These are phyloP conservation scores for Colletotrichum sp. DNA, from an alignment of 2,329 filamentous ascomycete genomes.

Conservation along the genomic window DNA sequence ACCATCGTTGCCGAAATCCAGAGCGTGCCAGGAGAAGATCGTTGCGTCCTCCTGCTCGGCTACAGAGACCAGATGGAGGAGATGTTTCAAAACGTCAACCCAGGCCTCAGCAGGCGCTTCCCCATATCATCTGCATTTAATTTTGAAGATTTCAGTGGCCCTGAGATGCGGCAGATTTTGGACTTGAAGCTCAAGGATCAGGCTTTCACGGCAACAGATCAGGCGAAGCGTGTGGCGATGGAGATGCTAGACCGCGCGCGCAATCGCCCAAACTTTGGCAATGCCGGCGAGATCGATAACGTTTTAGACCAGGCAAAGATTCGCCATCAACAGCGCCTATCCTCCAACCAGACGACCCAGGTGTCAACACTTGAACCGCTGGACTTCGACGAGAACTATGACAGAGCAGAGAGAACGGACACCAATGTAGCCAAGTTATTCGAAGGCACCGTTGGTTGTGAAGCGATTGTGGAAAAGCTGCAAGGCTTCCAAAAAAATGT, in stretches of 20 bases:
- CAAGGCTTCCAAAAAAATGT: conserved; percentile 59
- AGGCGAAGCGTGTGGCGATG: conserved; percentile 58
- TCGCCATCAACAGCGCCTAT: conserved; percentile 21
- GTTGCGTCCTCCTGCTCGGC: conserved; percentile 73
- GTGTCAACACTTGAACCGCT: conserved; percentile 31
- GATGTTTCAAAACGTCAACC: conserved; percentile 79
- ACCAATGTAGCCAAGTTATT: conserved; percentile 62
- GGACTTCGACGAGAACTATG: conserved; percentile 66
- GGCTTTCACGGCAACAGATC: conserved; percentile 55
- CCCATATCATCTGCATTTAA: conserved; percentile 65
- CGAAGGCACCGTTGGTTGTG: conserved; percentile 61
- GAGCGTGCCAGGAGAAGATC: conserved; percentile 71
- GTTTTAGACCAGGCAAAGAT: conserved; percentile 51
- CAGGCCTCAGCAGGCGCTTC: conserved; percentile 71
- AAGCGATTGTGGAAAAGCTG: conserved; percentile 57
- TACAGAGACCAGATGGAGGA: conserved; percentile 72
- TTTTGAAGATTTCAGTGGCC: conserved; percentile 71
- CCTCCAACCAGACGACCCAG: conserved; percentile 2
- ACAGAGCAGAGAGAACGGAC: conserved; percentile 50
- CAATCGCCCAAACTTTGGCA: conserved; percentile 71
- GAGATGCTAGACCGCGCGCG: conserved; percentile 66
- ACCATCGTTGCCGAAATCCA: conserved; percentile 78
- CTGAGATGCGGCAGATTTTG: conserved; percentile 64
- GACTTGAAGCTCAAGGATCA: conserved; percentile 65
- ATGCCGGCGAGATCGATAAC: conserved; percentile 78